Evolutionary conservation across 2,329 filamentous ascomycete genomes (phyloP), one percentile per base, ranked within the genome.

Genomic region (Aspergillus persii): DNA sequence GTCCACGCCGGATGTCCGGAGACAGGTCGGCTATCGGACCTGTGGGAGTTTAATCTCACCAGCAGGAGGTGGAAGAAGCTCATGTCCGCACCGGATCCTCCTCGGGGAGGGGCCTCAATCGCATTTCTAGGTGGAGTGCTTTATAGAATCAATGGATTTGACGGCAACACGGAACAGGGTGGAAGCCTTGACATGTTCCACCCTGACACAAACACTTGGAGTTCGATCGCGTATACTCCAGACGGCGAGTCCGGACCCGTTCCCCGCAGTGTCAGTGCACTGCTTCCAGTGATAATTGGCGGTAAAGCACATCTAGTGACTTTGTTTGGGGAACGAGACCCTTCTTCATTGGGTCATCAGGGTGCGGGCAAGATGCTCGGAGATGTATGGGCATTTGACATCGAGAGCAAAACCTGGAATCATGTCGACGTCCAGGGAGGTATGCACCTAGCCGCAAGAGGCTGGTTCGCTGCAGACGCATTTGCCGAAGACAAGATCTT

Each of bases 141-240:
- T 6, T 96, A 89, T 76, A 84, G 91, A 30, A 93, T 92, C 78
- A 90, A 91, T 61, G 92, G 92, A 0, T 94, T 88, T 66, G 89
- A 94, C 71, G 91, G 89, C 0, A 78, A 81, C 49, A 77, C 70
- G 0, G 89, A 93, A 68, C 79, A 90, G 51, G 91, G 91, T 15
- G 91, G 89, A 0, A 81, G 83, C 59, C 69, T 96, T 11, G 91
- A 96, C 69, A 83, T 89, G 2, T 86, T 77, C 60, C 71, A 80
- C 27, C 65, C 73, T 0, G 62, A 62, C 5, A 63, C 55, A 0
- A 73, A 80, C 44, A 56, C 59, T 0, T 86, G 83, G 83, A 66
- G 5, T 1, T 67, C 69, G 1, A 31, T 63, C 2, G 2, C 52
- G 0, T 74, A 64, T 63, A 29, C 64, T 0, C 67, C 81, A 0